Conservation (phyloP, 805 yeast genomes). For the Tetrapisispora phaffii region DNA sequence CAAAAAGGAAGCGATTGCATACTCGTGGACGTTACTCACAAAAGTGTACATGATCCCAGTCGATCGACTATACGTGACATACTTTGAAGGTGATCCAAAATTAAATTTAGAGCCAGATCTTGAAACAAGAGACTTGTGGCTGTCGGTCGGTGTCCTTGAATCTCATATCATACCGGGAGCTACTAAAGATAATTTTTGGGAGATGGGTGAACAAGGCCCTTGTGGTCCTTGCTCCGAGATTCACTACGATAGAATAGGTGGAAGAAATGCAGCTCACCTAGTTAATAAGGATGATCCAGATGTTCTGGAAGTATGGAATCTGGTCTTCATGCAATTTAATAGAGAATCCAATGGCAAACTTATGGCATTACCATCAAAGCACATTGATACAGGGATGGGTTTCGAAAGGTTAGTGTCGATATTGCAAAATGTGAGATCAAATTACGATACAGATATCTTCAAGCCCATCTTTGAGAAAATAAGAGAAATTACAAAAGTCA, state of each 20-base stretch:
- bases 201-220: conserved; percentile 99
- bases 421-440: conserved; percentile 80
- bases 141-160: conserved; percentile 75
- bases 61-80: conserved; percentile 84
- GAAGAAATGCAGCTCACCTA: conserved; percentile 83
- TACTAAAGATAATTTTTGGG: conserved; percentile 94
- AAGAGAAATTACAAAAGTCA: conserved; percentile 85
- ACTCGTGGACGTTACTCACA: conserved; percentile 88
- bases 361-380: conserved; percentile 82
- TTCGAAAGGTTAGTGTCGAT: conserved; percentile 94
- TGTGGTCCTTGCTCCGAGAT: conserved; percentile 99
- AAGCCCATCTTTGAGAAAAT: conserved; percentile 76
- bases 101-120: conserved; percentile 83
- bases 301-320: conserved; percentile 95
- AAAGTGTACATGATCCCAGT: conserved; percentile 67
- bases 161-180: conserved; percentile 92
- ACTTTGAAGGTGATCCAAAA: conserved; percentile 84
- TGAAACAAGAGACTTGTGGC: conserved; percentile 87
- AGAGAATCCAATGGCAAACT: conserved; percentile 80
- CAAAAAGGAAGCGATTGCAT: conserved; percentile 83
- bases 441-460: conserved; percentile 96
- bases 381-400: conserved; percentile 97
- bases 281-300: conserved; percentile 97
- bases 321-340: conserved; percentile 93
- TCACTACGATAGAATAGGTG: conserved; percentile 97